phyloP scores from a whole-genome alignment of 176 grass and related monocot genomes.

The Cenchrus americanus region DNA sequence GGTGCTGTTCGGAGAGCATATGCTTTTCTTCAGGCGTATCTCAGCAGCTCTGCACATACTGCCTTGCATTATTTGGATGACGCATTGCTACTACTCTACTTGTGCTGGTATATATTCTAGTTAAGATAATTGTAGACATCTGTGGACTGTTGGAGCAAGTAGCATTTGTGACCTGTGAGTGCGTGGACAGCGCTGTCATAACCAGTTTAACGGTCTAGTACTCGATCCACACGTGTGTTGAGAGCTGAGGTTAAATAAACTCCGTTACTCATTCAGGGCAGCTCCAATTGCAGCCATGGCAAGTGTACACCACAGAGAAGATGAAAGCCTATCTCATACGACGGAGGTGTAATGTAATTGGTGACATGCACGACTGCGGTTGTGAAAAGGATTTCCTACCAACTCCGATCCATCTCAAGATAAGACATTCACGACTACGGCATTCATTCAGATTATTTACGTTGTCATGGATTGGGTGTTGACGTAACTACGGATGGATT shows the following conservation, averaged over 20 bases:
- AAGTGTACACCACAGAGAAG: background rate
- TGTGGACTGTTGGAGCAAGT: background rate
- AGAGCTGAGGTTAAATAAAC: background rate
- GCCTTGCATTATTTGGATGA: background rate
- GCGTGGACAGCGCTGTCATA: background rate
- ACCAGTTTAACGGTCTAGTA: background rate
- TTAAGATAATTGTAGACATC: conserved; percentile 18
- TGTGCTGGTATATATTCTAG: background rate
- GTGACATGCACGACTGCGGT: conserved; percentile 9
- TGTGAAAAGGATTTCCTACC: conserved; percentile 44
- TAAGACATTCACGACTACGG: background rate
- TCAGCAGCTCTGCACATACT: background rate
- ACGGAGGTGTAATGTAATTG: background rate
- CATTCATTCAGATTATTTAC: too few relatives aligned
- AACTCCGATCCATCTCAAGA: conserved; percentile 32
- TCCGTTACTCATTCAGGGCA: background rate
- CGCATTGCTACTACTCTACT: background rate
- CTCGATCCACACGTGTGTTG: conserved; percentile 22
- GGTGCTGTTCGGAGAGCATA: conserved; percentile 2
- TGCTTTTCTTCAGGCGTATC: conserved; percentile 27
- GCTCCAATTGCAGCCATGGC: too few relatives aligned
- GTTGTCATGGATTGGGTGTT: too few relatives aligned
- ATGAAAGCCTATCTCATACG: conserved; percentile 20
- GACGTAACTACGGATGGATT: too few relatives aligned
- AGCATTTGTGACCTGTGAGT: background rate